Conservation (phyloP, 1,284 basidiomycete genomes). For the Omphalotus olearius region DNA sequence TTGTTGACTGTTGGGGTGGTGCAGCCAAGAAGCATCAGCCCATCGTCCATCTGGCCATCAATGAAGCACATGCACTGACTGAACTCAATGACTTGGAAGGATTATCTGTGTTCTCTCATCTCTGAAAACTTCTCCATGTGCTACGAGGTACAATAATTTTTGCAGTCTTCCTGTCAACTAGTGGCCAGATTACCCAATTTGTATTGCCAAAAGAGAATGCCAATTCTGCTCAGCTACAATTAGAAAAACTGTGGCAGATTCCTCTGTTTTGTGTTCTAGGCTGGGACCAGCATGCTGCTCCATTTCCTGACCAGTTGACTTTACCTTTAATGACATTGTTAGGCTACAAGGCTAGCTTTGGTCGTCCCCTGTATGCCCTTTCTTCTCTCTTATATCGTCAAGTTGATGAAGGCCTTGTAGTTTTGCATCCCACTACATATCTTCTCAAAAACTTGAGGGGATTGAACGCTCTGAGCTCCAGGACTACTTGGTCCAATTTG, state of each 20-base stretch:
- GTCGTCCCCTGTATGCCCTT: slow-evolving; percentile 1
- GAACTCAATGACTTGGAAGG: neutral
- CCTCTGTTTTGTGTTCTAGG: slow-evolving; percentile 1
- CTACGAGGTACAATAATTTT: neutral
- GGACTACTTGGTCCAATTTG: neutral
- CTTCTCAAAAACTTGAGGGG: neutral
- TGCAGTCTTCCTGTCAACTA: neutral
- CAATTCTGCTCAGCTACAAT: neutral
- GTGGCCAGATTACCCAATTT: neutral
- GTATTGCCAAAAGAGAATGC: neutral
- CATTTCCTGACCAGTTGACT: neutral
- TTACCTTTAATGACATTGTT: neutral
- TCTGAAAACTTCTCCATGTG: neutral
- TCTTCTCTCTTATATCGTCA: neutral
- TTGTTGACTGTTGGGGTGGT: neutral
- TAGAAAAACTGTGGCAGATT: neutral
- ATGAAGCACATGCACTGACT: slow-evolving; percentile 3
- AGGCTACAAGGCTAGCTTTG: neutral
- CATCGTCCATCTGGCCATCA: neutral
- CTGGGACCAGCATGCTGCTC: neutral
- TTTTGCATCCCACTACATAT: neutral
- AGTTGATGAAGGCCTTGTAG: neutral
- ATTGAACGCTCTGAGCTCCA: neutral
- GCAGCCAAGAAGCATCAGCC: neutral
- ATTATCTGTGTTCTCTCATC: neutral